phyloP scores from a whole-genome alignment of 1,284 basidiomycete genomes.

The Leccinum subatratum region DNA sequence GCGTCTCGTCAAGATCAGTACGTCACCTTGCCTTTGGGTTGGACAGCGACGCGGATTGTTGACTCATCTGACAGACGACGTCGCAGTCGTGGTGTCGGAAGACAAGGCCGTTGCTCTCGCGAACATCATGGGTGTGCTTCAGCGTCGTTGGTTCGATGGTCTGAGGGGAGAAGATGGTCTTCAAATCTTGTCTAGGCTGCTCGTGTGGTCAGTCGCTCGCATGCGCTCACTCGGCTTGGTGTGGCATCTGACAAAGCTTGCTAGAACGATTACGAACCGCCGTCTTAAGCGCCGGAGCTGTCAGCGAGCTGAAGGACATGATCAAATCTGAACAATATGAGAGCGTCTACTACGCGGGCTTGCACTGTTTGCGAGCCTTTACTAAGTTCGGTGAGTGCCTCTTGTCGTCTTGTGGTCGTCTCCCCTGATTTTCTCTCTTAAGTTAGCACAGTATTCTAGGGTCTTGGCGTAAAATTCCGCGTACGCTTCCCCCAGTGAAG shows the following conservation, averaged over 20 bases:
- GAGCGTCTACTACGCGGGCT: conserved; percentile 17
- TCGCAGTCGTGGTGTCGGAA: conserved; percentile 14
- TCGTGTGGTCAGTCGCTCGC: conserved; percentile 19
- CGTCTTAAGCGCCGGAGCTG: conserved; percentile 16
- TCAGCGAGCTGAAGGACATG: conserved; percentile 17
- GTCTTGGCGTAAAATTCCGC: too few species aligned
- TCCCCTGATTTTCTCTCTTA: neutral
- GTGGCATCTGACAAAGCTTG: neutral
- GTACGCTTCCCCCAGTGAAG: too few species aligned
- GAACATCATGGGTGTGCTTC: conserved; percentile 24
- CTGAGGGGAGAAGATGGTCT: conserved; percentile 27
- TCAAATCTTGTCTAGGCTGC: conserved; percentile 16
- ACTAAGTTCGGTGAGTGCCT: conserved; percentile 18
- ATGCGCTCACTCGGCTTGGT: neutral
- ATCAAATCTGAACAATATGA: conserved; percentile 11
- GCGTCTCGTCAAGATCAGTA: conserved; percentile 21
- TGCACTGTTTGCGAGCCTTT: conserved; percentile 23
- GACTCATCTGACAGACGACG: conserved; percentile 16
- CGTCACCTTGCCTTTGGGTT: conserved; percentile 2
- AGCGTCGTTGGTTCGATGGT: conserved; percentile 28
- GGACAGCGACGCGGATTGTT: neutral
- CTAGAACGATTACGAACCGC: conserved; percentile 17
- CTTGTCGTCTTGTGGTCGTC: neutral
- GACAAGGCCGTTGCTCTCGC: conserved; percentile 5
- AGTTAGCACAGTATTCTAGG: too few species aligned